Evolutionary conservation across 1,284 basidiomycete species (phyloP), one percentile per base, ranked within the genome.

Genomic region (Puccinia novopanici): DNA sequence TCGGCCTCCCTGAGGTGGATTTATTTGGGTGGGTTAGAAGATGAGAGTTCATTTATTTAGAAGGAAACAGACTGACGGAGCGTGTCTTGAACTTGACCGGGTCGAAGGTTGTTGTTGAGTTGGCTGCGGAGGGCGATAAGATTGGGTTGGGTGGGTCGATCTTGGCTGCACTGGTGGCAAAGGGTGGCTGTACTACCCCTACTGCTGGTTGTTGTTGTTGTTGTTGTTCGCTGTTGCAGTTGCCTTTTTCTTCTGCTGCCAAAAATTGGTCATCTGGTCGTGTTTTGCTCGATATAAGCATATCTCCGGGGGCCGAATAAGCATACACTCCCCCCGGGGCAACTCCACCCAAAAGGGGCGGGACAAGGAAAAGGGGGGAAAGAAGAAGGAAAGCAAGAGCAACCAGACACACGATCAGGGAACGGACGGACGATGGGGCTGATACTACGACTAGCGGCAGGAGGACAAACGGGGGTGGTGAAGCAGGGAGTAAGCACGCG

Each of bases 71-170:
- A 72, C 71, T 45, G 15, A 81, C 79, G 42, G 79, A 81, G 34
- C 79, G 79, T 0, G 72, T 67, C 61, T 81, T 81, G 52, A 81
- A 63, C 27, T 81, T 81, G 40, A 50, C 40, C 13, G 12, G 37
- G 12, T 72, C 55, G 45, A 72, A 59, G 45, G 4, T 71, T n/a
- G n/a, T n/a, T n/a, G n/a, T n/a, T 0, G 71, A 48, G 19, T 52
- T 75, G 10, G 30, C 57, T 22, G 34, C 42, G 30, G 67, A 50
- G 34, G 71, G 37, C 59, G 17, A 24, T 15, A 19, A 54, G 70
- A 40, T 24, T 50, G 19, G 77, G 34, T n/a, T 54, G 73, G 24
- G 27, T 15, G 30, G 48, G 19, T 77, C 30, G 40, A 65, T 50
- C 34, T 68, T 54, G 50, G 48, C 0, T 12, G 61, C n/a, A 55